Base-by-base conservation (phyloP, 2,329 filamentous ascomycete genomes). In the Cladosporium sp. region DNA sequence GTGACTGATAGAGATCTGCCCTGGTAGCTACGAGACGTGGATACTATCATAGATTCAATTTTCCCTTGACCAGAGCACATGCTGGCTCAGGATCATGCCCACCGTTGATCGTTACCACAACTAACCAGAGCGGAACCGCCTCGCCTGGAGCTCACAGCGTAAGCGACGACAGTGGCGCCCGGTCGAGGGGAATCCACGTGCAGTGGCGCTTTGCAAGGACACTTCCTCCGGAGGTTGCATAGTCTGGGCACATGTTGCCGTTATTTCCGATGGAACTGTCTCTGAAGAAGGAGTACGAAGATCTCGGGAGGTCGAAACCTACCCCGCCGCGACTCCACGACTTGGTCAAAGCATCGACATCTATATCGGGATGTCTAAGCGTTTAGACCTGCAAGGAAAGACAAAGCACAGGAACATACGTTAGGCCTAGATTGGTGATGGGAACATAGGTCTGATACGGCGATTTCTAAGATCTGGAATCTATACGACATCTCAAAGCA, bases 401-500 rank as follows among this genome's bases (percentile, higher is more conserved):
- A 47, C n/a, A 47, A 47, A 47, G 38, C 38, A 14, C 2, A 41
- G 36, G 3, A 41, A n/a, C 41, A 4, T n/a, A 11, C 10, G 2
- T 2, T 7, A 47, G 3, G n/a, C 2, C 41, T 47, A 47, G n/a
- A 47, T 21, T 21, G 12, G 2, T 47, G 41, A 47, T 47, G n/a
- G 3, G n/a, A 21, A 11, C 38, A 44, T 2, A 11, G 7, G 14
- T 44, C n/a, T n/a, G 38, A n/a, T 44, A 44, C 2, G 4, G 41
- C n/a, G 1, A 4, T 21, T 11, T 21, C 4, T 11, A 11, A 11
- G 41, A 11, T 47, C 41, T 34, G 52, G 21, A 28, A 36, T 41
- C 55, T 58, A 41, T 58, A 58, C 34, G 14, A 24, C 14, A 41
- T 18, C 15, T 26, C 12, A n/a, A n/a, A 70, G 47, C 28, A 73